Base-by-base conservation (phyloP, 768 basidiomycete species). In the Russula ochroleuca region DNA sequence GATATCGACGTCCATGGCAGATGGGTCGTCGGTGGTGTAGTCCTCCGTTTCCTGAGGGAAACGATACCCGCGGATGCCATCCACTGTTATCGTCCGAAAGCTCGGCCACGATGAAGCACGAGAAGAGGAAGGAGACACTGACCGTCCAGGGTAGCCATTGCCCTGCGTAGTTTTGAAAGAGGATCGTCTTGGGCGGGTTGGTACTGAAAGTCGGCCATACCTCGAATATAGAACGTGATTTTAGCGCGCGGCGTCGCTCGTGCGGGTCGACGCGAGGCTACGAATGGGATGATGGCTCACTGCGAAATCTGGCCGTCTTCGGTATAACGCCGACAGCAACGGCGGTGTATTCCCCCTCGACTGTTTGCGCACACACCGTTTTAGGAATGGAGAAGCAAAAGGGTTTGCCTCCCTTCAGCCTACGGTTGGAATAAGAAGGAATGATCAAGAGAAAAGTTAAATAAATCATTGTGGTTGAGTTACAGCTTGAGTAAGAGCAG, bases 161-260 rank as follows among this genome's bases (percentile, higher is more conserved):
- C 83, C 14, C 79, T 68, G 5, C 91, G 85, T 59, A 98, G 75
- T 62, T 84, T 77, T 2, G 85, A 74, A 4, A 92, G 76, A 3
- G 88, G 85, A 70, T 96, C 93, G 15, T 83, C 73, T 72, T 79
- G 76, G 61, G 88, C 79, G 1, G 92, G 92, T 64, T 86, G 82
- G 74, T 86, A 97, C 74, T 97, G 94, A 72, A 85, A 97, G 73
- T 98, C 96, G 43, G 87, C 91, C 90, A 98, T 93, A 62, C 86
- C 96, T 98, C 28, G 13, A 54, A 47, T 19, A 15, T 5, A 52
- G 28, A 28, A 9, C 17, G 47, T 37, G 23, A 6, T 56, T 63
- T 58, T 33, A 53, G 50, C 25, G 19, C 23, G 23, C 28, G 1
- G 33, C 19, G 33, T 47, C 21, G 19, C 13, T 54, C n/a, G 45